Conservation (phyloP, 345 rosid genomes). For the Citrus inodora region DNA sequence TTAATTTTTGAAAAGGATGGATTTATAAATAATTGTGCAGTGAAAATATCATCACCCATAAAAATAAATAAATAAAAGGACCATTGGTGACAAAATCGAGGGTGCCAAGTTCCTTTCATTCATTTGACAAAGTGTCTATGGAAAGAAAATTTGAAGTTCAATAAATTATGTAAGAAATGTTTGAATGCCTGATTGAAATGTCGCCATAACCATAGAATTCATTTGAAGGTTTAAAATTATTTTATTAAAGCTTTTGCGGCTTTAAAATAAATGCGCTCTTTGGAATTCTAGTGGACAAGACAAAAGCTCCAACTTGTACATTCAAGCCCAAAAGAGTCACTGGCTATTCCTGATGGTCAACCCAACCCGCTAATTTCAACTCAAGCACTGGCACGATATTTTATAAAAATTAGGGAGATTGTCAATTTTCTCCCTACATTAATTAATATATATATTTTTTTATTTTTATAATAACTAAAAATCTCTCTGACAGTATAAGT, state of each 20-base stretch:
- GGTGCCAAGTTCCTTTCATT: not conserved
- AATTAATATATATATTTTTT: too few species aligned
- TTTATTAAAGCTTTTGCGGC: not conserved
- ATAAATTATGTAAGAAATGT: not conserved
- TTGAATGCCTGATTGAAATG: not conserved
- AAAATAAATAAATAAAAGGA: too few species aligned
- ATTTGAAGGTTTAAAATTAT: not conserved
- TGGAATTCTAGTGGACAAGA: not conserved
- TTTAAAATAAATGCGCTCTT: not conserved
- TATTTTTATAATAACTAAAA: too few species aligned
- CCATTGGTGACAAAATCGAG: too few species aligned
- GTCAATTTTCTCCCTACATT: too few species aligned
- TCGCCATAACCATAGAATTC: not conserved
- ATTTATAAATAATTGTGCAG: too few species aligned
- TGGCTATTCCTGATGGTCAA: not conserved
- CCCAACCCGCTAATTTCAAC: not conserved
- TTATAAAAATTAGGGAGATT: too few species aligned
- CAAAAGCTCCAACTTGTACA: too few species aligned
- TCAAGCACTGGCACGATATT: not conserved
- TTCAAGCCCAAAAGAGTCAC: not conserved
- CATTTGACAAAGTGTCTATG: not conserved
- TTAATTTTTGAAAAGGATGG: too few species aligned
- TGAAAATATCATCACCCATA: too few species aligned
- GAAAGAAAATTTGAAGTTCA: not conserved
- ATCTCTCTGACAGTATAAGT: too few species aligned